Evolutionary conservation across 257 asterid species (phyloP).

Genomic region (Solanum sitiens): DNA sequence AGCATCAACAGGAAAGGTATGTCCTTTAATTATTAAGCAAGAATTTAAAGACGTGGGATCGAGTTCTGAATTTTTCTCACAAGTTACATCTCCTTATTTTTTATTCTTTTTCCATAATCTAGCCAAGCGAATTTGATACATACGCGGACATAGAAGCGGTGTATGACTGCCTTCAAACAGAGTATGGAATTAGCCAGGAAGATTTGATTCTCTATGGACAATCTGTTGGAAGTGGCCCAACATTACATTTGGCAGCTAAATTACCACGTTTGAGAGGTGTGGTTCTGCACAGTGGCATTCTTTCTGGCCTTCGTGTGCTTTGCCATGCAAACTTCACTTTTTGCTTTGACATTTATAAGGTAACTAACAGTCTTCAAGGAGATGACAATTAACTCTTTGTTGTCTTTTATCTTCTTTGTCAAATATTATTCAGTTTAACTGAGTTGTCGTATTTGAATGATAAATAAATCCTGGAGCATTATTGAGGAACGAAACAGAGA

Average conservation of each 20-base stretch:
- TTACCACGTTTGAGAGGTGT: conserved; percentile 95
- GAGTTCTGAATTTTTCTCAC: neutral
- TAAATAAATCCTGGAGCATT: neutral
- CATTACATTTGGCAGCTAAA: conserved; percentile 86
- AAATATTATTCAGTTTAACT: neutral
- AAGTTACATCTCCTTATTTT: neutral
- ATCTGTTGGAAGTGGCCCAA: conserved; percentile 99
- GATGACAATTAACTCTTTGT: neutral
- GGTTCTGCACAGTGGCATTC: conserved; percentile 95
- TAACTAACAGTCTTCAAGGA: conserved; percentile 5
- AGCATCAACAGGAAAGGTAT: conserved; percentile 95
- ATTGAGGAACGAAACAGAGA: neutral
- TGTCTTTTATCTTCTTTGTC: neutral
- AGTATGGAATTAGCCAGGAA: conserved; percentile 91
- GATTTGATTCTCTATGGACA: conserved; percentile 88
- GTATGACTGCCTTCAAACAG: conserved; percentile 84
- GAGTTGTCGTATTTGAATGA: neutral
- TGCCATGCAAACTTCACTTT: conserved; percentile 82
- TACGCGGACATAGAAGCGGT: conserved; percentile 97
- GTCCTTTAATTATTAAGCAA: conserved; percentile 1
- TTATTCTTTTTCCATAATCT: conserved; percentile 9
- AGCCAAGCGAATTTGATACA: conserved; percentile 93
- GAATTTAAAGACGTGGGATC: neutral
- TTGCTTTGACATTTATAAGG: conserved; percentile 96
- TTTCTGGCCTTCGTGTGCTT: conserved; percentile 97